Percentiles rank a stretch among this genome's conserved stretches.
These are phyloP conservation scores for Lichtheimia corymbifera DNA, from an alignment of 371 early-diverging fungal genomes.

Conservation along the genomic window DNA sequence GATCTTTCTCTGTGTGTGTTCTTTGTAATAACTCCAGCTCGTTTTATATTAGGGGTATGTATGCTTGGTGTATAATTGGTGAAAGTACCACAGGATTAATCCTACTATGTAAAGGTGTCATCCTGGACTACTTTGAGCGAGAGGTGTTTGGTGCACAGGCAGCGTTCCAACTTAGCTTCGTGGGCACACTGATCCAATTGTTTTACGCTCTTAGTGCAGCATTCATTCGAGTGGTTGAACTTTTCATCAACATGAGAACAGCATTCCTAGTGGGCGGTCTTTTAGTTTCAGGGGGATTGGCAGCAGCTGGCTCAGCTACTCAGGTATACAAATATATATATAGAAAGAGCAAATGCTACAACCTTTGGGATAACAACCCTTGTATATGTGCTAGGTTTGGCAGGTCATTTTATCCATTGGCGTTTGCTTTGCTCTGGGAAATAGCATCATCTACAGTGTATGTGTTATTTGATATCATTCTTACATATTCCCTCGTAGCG, in stretches of 20 bases:
- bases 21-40: no score
- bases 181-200: constrained; percentile 22
- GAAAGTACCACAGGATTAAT: no score
- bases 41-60: no score
- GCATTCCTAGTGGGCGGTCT: neutral
- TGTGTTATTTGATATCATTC: no score
- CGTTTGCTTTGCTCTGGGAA: constrained; percentile 57
- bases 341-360: neutral
- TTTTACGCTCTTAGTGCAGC: no score
- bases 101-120: constrained; percentile 19
- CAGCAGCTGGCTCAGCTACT: constrained; percentile 21
- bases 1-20: no score
- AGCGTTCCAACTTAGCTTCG: constrained; percentile 33
- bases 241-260: no score
- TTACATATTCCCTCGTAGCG: no score
- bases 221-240: no score
- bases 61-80: no score
- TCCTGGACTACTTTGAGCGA: constrained; percentile 26
- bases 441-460: constrained; percentile 30
- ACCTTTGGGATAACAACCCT: neutral
- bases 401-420: constrained; percentile 64
- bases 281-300: constrained; percentile 15
- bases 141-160: constrained; percentile 20
- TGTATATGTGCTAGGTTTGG: constrained; percentile 46
- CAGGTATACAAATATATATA: constrained; percentile 11